Conservation (phyloP, 2,329 filamentous ascomycete genomes). For the Fonsecaea erecta region DNA sequence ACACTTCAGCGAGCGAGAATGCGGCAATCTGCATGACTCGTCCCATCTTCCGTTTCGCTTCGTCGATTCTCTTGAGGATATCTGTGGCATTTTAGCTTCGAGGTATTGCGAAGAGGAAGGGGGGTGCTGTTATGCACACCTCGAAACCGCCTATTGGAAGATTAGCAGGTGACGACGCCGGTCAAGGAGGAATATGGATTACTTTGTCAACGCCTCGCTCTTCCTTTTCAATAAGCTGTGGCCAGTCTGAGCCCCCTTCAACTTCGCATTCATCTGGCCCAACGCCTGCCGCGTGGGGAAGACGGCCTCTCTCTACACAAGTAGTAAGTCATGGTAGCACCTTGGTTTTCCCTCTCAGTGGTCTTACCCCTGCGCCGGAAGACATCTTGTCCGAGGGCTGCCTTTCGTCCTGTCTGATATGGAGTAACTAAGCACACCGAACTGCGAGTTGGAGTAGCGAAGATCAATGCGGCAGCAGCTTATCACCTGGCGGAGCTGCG, state of each 20-base stretch:
- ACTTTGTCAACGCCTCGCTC: constrained; percentile 98
- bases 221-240: constrained; percentile 96
- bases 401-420: constrained; percentile 22
- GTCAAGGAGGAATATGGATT: constrained; percentile 45
- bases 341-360: not conserved
- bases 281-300: constrained; percentile 97
- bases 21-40: constrained; percentile 98
- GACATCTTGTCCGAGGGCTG: constrained; percentile 41
- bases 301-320: constrained; percentile 83
- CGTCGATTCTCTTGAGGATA: constrained; percentile 95
- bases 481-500: constrained; percentile 1
- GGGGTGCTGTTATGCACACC: constrained; percentile 57
- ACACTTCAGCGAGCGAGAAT: constrained; percentile 96
- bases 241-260: constrained; percentile 89
- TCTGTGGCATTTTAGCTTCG: constrained; percentile 59
- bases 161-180: constrained; percentile 24
- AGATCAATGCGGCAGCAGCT: not conserved
- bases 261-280: constrained; percentile 95
- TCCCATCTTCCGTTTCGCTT: constrained; percentile 99
- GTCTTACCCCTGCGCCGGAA: constrained; percentile 24
- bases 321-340: constrained; percentile 38
- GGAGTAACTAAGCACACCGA: not conserved
- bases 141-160: constrained; percentile 73
- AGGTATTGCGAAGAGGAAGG: constrained; percentile 25
- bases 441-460: constrained; percentile 3